These are phyloP conservation scores for Alternaria triticina DNA, from an alignment of 2,329 filamentous ascomycete species.

Conservation along the genomic window DNA sequence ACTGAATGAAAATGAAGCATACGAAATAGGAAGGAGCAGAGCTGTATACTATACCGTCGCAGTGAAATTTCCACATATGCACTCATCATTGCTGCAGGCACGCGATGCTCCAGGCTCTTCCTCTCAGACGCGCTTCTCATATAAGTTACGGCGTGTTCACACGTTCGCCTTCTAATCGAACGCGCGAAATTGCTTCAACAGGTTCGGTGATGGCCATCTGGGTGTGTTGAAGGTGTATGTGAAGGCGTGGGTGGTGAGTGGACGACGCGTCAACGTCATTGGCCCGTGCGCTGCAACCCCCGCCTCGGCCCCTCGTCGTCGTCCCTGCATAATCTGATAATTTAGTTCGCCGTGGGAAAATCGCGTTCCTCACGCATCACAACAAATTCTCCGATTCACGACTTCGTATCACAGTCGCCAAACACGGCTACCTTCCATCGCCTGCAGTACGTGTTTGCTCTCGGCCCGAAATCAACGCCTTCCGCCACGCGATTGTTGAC, in stretches of 20 bases:
- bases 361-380: neutral
- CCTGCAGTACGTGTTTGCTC: neutral
- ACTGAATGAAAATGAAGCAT: neutral
- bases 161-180: neutral
- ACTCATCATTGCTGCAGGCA: neutral
- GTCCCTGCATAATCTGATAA: slow-evolving; percentile 13
- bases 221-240: neutral
- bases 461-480: neutral
- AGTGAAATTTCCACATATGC: neutral
- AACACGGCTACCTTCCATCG: neutral
- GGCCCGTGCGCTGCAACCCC: slow-evolving; percentile 4
- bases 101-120: neutral
- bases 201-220: neutral
- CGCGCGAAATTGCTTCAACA: neutral
- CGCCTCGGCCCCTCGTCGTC: neutral
- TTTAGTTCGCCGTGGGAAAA: neutral
- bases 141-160: neutral
- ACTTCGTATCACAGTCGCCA: neutral
- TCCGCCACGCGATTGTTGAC: neutral
- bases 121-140: neutral
- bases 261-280: slow-evolving; percentile 5
- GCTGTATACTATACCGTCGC: neutral
- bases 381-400: neutral
- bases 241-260: neutral
- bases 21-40: neutral